Conservation (phyloP, 139 green algal genomes). For the Closterium sp. region DNA sequence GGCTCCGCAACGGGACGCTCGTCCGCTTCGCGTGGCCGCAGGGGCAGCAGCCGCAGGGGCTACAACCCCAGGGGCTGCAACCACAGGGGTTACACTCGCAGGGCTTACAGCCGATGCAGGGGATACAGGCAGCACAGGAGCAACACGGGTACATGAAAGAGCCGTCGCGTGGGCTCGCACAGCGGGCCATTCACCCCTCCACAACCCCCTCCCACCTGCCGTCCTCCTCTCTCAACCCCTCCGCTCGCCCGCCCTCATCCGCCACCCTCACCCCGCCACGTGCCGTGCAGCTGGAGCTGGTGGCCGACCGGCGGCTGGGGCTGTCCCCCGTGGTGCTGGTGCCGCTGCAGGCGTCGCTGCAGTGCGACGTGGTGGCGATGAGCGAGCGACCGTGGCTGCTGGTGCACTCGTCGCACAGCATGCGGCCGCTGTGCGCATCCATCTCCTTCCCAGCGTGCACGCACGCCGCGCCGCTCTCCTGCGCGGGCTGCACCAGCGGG, state of each 20-base stretch:
- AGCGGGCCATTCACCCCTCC: neutral
- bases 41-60: neutral
- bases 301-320: slow-evolving; percentile 27
- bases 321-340: slow-evolving; percentile 39
- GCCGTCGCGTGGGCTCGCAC: neutral
- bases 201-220: neutral
- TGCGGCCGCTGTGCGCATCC: slow-evolving; percentile 14
- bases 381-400: slow-evolving; percentile 50
- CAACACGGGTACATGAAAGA: neutral
- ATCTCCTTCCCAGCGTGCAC: slow-evolving; percentile 40
- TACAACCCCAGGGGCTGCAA: neutral
- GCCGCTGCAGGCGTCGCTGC: slow-evolving; percentile 5
- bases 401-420: slow-evolving; percentile 5
- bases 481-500: slow-evolving; percentile 30
- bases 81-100: too few relatives aligned
- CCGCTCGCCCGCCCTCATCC: neutral
- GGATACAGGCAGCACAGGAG: too few relatives aligned
- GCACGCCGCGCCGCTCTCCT: slow-evolving; percentile 44
- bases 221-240: neutral
- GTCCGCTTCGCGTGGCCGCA: slow-evolving; percentile 41
- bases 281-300: slow-evolving; percentile 10
- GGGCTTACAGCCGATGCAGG: too few relatives aligned
- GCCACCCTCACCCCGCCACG: neutral
- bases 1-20: slow-evolving; percentile 46
- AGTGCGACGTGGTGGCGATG: slow-evolving; percentile 38